phyloP scores from a whole-genome alignment of 2,329 filamentous ascomycete species.

The Claviceps spartinae region DNA sequence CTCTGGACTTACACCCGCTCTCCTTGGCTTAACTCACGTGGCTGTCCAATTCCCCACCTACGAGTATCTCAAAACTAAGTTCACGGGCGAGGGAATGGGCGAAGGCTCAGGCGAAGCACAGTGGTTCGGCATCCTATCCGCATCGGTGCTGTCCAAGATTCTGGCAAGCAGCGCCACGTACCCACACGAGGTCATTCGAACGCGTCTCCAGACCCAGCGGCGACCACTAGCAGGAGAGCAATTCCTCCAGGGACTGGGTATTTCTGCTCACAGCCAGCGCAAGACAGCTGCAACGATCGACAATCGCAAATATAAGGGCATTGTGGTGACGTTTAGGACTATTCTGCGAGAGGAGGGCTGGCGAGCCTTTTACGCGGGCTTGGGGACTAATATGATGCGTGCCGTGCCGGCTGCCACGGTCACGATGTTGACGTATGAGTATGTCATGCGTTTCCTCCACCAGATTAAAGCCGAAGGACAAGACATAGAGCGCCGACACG shows the following conservation, averaged over 20 bases:
- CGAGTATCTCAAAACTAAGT: slow-evolving; percentile 79
- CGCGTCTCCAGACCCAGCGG: slow-evolving; percentile 84
- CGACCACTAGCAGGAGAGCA: slow-evolving; percentile 47
- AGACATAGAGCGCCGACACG: slow-evolving; percentile 15
- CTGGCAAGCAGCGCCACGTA: slow-evolving; percentile 92
- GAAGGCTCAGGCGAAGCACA: slow-evolving; percentile 44
- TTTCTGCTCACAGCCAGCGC: slow-evolving; percentile 18
- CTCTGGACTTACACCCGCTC: slow-evolving; percentile 80
- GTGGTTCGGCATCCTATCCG: slow-evolving; percentile 71
- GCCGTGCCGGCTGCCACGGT: slow-evolving; percentile 92
- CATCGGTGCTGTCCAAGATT: slow-evolving; percentile 87
- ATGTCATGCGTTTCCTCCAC: slow-evolving; percentile 43
- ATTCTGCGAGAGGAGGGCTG: slow-evolving; percentile 88
- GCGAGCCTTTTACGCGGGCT: slow-evolving; percentile 91
- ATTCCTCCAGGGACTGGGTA: slow-evolving; percentile 36
- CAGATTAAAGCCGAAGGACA: slow-evolving; percentile 26
- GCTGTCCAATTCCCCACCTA: slow-evolving; percentile 96
- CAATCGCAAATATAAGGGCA: slow-evolving; percentile 55
- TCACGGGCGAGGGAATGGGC: slow-evolving; percentile 84
- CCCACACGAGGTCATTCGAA: slow-evolving; percentile 91
- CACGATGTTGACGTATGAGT: slow-evolving; percentile 95
- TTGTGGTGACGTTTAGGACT: slow-evolving; percentile 67
- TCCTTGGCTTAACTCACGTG: slow-evolving; percentile 86
- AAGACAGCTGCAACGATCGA: slow-evolving; percentile 14
- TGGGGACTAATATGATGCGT: slow-evolving; percentile 95